These are phyloP conservation scores for Populus pruinosa DNA, from an alignment of 345 rosid genomes.

Conservation along the genomic window DNA sequence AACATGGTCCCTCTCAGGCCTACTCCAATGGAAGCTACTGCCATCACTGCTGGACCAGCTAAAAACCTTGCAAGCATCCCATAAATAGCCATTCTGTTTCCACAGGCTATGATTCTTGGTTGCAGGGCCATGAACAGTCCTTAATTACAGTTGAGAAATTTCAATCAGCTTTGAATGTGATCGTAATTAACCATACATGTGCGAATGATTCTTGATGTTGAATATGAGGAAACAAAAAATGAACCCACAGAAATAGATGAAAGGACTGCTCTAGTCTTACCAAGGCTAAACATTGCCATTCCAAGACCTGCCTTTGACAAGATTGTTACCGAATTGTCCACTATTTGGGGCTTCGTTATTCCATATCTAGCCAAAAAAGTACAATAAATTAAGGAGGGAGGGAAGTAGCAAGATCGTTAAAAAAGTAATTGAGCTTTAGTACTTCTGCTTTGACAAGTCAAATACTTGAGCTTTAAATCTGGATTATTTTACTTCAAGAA, in stretches of 20 bases:
- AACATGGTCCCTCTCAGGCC: conserved; percentile 23
- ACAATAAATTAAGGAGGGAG: background rate
- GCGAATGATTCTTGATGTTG: too few relatives aligned
- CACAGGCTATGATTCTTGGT: conserved; percentile 32
- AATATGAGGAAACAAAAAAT: too few relatives aligned
- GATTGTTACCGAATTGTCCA: conserved; percentile 26
- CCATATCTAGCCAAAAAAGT: conserved; percentile 14
- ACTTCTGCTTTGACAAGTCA: too few relatives aligned
- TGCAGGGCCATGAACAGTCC: conserved; percentile 35
- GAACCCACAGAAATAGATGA: too few relatives aligned
- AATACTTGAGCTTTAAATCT: too few relatives aligned
- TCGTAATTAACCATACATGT: too few relatives aligned
- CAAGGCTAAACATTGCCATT: conserved; percentile 37
- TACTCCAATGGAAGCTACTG: conserved; percentile 23
- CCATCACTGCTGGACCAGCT: conserved; percentile 28
- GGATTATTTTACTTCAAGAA: too few relatives aligned
- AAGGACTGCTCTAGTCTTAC: conserved; percentile 1
- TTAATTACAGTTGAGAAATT: background rate
- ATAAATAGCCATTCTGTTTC: conserved; percentile 6
- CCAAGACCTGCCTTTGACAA: conserved; percentile 33
- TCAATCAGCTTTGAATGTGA: too few relatives aligned
- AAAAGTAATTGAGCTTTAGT: too few relatives aligned
- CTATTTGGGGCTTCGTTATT: conserved; percentile 18
- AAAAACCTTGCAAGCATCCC: conserved; percentile 18
- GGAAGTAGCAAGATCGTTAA: too few relatives aligned